Percentiles rank a stretch among this genome's conserved stretches.
These are phyloP conservation scores for Arctium lappa DNA, from an alignment of 129 eudicot species.

Conservation along the genomic window DNA sequence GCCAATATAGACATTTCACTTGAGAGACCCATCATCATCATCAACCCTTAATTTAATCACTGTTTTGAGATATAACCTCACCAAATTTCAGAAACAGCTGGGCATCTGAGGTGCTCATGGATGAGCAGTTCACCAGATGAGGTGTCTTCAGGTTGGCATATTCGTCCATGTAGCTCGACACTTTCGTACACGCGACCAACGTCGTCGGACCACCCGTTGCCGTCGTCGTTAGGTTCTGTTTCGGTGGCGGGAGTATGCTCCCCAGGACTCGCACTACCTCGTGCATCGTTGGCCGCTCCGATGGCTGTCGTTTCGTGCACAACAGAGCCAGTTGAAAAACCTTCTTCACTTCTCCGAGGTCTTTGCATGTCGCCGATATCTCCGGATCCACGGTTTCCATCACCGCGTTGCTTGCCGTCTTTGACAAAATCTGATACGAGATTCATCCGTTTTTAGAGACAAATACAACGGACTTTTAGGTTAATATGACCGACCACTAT, in stretches of 20 bases:
- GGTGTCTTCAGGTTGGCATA: conserved; percentile 91
- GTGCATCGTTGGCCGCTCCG: conserved; percentile 93
- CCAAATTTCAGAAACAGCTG: conserved; percentile 91
- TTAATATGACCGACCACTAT: not conserved
- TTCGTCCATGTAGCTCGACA: conserved; percentile 77
- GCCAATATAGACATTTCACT: conserved; percentile 34
- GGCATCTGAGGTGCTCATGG: conserved; percentile 96
- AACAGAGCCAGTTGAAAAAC: conserved; percentile 89
- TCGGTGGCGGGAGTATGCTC: conserved; percentile 49
- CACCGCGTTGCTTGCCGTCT: conserved; percentile 82
- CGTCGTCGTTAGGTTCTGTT: conserved; percentile 12
- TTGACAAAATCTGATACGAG: conserved; percentile 56
- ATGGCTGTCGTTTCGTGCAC: conserved; percentile 86
- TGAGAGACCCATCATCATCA: not conserved
- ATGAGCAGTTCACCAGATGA: conserved; percentile 78
- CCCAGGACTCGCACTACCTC: conserved; percentile 88
- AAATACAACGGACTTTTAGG: not conserved
- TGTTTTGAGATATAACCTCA: conserved; percentile 94
- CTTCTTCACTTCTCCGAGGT: conserved; percentile 73
- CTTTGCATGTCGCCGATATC: conserved; percentile 67
- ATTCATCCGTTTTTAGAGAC: not conserved
- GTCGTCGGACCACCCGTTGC: conserved; percentile 9
- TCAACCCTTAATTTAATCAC: conserved; percentile 16
- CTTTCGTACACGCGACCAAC: conserved; percentile 49
- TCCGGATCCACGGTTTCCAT: conserved; percentile 94